Conservation (phyloP, 176 grass and related monocot genomes). For the Hsuehochloa calcarea region DNA sequence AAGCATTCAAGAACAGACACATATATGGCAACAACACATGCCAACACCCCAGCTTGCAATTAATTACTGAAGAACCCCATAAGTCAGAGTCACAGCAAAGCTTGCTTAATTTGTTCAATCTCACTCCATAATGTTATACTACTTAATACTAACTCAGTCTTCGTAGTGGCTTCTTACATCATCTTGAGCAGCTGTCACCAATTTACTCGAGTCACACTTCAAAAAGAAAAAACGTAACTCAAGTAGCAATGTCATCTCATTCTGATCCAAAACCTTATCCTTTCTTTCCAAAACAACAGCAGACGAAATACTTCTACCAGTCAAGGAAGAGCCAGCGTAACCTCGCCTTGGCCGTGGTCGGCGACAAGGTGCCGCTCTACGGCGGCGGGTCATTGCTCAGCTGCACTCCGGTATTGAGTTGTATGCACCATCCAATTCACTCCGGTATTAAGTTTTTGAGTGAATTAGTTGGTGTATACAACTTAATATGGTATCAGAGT, state of each 20-base stretch:
- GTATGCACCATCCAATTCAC: no score
- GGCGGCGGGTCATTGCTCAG: slow-evolving; percentile 68
- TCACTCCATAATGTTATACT: no score
- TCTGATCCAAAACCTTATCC: neutral
- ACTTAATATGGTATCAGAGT: no score
- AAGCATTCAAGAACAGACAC: no score
- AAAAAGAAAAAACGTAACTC: no score
- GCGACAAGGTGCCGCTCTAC: slow-evolving; percentile 73
- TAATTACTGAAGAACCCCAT: no score
- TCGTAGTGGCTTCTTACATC: neutral
- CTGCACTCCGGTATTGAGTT: slow-evolving; percentile 46
- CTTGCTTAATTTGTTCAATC: no score
- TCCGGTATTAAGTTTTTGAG: no score
- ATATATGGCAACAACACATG: no score
- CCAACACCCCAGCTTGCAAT: no score
- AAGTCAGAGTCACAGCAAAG: no score
- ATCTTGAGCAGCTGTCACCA: neutral
- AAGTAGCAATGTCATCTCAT: neutral
- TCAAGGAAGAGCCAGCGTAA: slow-evolving; percentile 74
- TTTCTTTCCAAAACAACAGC: neutral
- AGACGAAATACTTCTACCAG: slow-evolving; percentile 91
- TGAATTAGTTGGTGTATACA: no score
- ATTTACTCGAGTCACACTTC: neutral
- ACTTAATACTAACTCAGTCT: neutral
- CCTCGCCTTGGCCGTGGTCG: slow-evolving; percentile 45